These are phyloP conservation scores for Fraxinus velutina DNA, from an alignment of 305 asterid genomes.

Conservation along the genomic window DNA sequence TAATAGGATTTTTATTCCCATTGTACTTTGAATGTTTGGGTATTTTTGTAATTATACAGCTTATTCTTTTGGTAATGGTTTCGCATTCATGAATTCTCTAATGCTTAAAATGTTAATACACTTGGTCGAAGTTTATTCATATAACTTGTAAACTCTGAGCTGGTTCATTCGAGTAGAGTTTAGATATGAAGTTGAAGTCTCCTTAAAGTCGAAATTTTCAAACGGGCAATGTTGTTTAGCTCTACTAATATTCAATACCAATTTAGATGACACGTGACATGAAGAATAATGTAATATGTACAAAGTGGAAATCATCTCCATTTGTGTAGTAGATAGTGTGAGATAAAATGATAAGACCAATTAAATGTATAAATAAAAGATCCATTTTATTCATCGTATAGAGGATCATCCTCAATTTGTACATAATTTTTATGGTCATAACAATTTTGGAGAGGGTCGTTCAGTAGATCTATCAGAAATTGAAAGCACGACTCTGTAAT, in stretches of 20 bases:
- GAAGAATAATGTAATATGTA: neutral
- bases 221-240: neutral
- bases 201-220: neutral
- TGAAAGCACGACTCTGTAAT: neutral
- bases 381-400: neutral
- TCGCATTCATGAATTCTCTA: neutral
- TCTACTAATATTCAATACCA: neutral
- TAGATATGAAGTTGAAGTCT: neutral
- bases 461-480: neutral
- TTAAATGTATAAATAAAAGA: neutral
- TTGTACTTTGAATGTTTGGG: neutral
- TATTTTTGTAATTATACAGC: neutral
- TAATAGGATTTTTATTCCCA: neutral
- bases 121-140: neutral
- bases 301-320: neutral
- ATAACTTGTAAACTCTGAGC: neutral
- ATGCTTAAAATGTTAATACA: neutral
- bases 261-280: neutral
- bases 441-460: neutral
- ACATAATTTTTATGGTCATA: neutral
- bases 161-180: neutral
- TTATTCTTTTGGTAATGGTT: neutral
- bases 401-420: neutral
- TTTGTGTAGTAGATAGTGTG: neutral
- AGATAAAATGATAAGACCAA: neutral